These are phyloP conservation scores for Cyberlindnera nakhonratchasimensis DNA, from an alignment of 805 yeast genomes.

Conservation along the genomic window DNA sequence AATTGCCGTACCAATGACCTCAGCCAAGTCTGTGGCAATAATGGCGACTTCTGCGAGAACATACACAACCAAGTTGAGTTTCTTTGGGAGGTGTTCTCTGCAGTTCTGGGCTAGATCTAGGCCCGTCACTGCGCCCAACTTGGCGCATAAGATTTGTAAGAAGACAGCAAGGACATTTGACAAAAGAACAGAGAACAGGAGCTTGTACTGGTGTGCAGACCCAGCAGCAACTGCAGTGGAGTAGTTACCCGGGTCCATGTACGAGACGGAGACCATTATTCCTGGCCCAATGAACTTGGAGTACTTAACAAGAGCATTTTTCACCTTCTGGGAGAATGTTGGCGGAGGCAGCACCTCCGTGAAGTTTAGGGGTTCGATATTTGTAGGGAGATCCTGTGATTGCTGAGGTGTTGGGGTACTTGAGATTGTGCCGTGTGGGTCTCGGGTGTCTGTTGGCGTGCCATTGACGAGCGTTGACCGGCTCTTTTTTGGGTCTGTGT, in stretches of 20 bases:
- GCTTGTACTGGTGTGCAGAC: slow-evolving; percentile 76
- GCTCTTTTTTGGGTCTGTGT: neutral
- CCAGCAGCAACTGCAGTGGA: slow-evolving; percentile 94
- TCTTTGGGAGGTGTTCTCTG: slow-evolving; percentile 63
- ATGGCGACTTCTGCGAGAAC: slow-evolving; percentile 85
- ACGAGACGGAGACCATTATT: slow-evolving; percentile 89
- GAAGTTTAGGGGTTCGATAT: too few species aligned
- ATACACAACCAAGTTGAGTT: slow-evolving; percentile 60
- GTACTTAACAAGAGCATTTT: slow-evolving; percentile 42
- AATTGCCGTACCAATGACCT: slow-evolving; percentile 96
- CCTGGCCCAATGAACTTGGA: slow-evolving; percentile 87
- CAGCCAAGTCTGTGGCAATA: slow-evolving; percentile 94
- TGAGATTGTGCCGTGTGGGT: neutral
- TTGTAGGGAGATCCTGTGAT: too few species aligned
- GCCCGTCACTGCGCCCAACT: slow-evolving; percentile 92
- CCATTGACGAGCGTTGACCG: neutral
- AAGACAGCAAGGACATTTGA: slow-evolving; percentile 86
- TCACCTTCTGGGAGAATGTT: slow-evolving; percentile 14
- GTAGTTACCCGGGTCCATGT: slow-evolving; percentile 97
- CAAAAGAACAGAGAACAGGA: slow-evolving; percentile 72
- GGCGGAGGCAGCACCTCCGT: neutral
- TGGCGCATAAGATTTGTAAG: slow-evolving; percentile 80
- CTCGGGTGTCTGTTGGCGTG: neutral
- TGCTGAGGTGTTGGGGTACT: too few species aligned
- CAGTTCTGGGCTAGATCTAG: slow-evolving; percentile 87